Conservation (phyloP, 164 flowering plant species). For the Umbellularia californica region DNA sequence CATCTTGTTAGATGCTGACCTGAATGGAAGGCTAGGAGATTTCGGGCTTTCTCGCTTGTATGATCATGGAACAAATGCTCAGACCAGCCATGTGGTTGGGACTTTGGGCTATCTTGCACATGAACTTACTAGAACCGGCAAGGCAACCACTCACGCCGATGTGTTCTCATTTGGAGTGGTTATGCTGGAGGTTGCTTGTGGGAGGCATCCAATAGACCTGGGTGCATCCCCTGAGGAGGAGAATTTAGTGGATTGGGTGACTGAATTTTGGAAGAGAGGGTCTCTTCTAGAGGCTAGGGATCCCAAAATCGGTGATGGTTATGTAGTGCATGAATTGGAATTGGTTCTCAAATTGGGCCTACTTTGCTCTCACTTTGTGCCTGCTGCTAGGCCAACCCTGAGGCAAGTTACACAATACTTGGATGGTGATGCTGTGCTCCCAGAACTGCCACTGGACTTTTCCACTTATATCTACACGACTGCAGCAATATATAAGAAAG, state of each 20-base stretch:
- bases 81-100: conserved; percentile 41
- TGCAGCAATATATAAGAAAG: no score
- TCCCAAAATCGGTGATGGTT: conserved; percentile 3
- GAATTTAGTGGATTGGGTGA: conserved; percentile 11
- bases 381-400: conserved; percentile 15
- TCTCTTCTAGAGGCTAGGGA: conserved; percentile 11
- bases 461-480: no score
- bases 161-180: conserved; percentile 43
- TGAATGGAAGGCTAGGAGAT: conserved; percentile 40
- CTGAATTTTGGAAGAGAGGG: conserved; percentile 6
- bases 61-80: conserved; percentile 31
- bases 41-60: conserved; percentile 45
- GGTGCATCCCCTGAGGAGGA: neutral
- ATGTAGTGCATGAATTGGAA: conserved; percentile 8
- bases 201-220: conserved; percentile 7
- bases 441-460: neutral
- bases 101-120: conserved; percentile 50
- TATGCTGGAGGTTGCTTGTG: conserved; percentile 14
- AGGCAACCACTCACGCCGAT: conserved; percentile 33
- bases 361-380: conserved; percentile 11
- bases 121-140: conserved; percentile 34
- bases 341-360: conserved; percentile 19
- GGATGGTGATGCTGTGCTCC: neutral
- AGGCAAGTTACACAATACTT: conserved; percentile 14
- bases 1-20: conserved; percentile 34